phyloP scores from a whole-genome alignment of 768 basidiomycete species.

The Gyrodon lividus region DNA sequence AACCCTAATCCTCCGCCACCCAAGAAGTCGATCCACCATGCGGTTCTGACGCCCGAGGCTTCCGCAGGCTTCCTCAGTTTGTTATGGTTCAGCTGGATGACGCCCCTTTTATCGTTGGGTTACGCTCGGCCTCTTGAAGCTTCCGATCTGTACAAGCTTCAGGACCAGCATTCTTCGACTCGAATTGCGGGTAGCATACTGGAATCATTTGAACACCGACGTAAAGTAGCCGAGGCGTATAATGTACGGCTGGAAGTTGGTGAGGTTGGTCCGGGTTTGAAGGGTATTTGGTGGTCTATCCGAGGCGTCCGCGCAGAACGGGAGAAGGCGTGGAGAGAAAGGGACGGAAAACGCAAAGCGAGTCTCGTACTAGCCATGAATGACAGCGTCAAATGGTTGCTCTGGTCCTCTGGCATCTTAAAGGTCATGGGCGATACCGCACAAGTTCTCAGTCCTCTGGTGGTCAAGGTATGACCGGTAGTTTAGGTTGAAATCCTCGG shows the following conservation, averaged over 20 bases:
- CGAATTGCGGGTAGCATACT: constrained; percentile 62
- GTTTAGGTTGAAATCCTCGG: background rate
- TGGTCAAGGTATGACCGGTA: constrained; percentile 65
- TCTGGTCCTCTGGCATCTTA: constrained; percentile 67
- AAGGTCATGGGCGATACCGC: constrained; percentile 67
- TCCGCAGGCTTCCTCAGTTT: constrained; percentile 57
- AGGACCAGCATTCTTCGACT: constrained; percentile 56
- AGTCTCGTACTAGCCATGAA: constrained; percentile 72
- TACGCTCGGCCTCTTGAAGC: constrained; percentile 80
- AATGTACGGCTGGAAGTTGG: constrained; percentile 69
- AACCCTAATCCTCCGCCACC: constrained; percentile 38
- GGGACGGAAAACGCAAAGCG: constrained; percentile 57
- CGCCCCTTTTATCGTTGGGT: constrained; percentile 66
- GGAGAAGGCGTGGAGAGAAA: constrained; percentile 64
- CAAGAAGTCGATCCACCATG: constrained; percentile 55
- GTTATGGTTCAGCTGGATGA: constrained; percentile 76
- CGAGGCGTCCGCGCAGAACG: constrained; percentile 45
- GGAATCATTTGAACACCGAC: constrained; percentile 59
- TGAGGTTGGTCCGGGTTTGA: constrained; percentile 55
- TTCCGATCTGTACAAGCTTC: constrained; percentile 78
- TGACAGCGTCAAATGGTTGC: constrained; percentile 74
- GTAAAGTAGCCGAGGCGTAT: constrained; percentile 59
- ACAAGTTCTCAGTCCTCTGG: constrained; percentile 70
- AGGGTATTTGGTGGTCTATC: constrained; percentile 58
- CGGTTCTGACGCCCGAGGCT: constrained; percentile 62